Evolutionary conservation across 345 rosid genomes (phyloP), one percentile per base, ranked within the genome.

Genomic region (Brassica rapa): DNA sequence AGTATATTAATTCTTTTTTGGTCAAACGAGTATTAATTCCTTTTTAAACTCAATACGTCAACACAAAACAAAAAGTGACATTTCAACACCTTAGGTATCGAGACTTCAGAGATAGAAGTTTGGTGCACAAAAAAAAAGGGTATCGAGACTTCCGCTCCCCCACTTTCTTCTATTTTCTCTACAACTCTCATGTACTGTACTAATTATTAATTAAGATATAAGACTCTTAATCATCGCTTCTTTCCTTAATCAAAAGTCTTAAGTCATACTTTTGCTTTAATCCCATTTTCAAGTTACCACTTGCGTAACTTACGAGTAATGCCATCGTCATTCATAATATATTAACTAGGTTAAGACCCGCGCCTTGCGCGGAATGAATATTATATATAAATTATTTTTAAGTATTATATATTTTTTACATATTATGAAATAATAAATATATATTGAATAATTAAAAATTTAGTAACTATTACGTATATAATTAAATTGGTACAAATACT

Each of bases 241-340:
- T 60, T 67, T 19, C 69, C 77, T 60, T 79, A 49, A 67, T 60
- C 74, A 66, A 73, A 72, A 73, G 56, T 14, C 33, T 66, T 4
- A 72, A 60, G 62, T 67, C 65, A 61, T 62, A 27, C 62, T 66
- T 78, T 79, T 66, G 73, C 78, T 79, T 78, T 67, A 67, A 16
- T 79, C 64, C 59, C 64, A 73, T 73, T 73, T 67, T 16, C 68
- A 79, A 79, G 82, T 49, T 68, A 79, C 57, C 70, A 11, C 70
- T 79, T 79, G 68, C 82, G 82, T 79, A 79, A 67, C 82, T 67
- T 79, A 5, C 27, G 77, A 73, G 82, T 67, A 79, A 79, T 79
- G 82, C 73, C 67, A 46, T 67, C 70, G 82, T 79, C 78, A 79
- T 66, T 73, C 73, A 78, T 65, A 55, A 35, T 53, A 16, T 16